Evolutionary conservation across 768 basidiomycete species (phyloP), one percentile per base, ranked within the genome.

Genomic region (Lactifluus volemus): DNA sequence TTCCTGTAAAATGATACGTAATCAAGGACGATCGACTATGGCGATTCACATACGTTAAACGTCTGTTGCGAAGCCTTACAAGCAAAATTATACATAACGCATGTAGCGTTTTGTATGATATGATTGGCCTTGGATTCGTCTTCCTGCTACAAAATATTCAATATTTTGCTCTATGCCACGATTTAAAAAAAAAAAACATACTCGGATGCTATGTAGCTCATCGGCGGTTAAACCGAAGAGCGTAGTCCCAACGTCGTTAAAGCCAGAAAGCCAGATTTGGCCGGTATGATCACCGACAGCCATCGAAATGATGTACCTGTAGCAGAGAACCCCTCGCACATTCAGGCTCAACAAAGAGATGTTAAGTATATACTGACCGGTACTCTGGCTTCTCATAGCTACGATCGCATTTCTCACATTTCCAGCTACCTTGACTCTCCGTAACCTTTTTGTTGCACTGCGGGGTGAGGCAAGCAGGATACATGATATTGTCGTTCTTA

Each of bases 201-300:
- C 91, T 78, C 81, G 89, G 63, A 93, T 77, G n/a, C 79, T 58
- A 85, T 72, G 47, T 15, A 98, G 70, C 14, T 94, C 86, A 67
- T 93, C 83, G 11, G 92, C 96, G 36, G 81, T 74, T 75, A 84
- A 86, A 30, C 83, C 88, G 63, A 98, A 85, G 15, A 99, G 73
- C 4, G 77, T 74, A 55, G 84, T 72, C 5, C 93, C 97, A 38
- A 88, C 83, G 6, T 98, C 96, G 70, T 99, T 96, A 79, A 99
- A 99, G 4, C 89, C 92, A 64, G 91, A 90, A 49, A 98, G 76
- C 96, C 96, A 98, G 17, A 84, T 81, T 72, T 95, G 91, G 21
- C 84, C 86, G 17, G 92, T 89, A 75, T 85, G 82, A 72, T 99
- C 97, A n/a, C 91, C 82, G 2, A 92, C 86, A 50, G 89, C 90